phyloP scores from a whole-genome alignment of 805 yeast species.

The Starmerella floris region DNA sequence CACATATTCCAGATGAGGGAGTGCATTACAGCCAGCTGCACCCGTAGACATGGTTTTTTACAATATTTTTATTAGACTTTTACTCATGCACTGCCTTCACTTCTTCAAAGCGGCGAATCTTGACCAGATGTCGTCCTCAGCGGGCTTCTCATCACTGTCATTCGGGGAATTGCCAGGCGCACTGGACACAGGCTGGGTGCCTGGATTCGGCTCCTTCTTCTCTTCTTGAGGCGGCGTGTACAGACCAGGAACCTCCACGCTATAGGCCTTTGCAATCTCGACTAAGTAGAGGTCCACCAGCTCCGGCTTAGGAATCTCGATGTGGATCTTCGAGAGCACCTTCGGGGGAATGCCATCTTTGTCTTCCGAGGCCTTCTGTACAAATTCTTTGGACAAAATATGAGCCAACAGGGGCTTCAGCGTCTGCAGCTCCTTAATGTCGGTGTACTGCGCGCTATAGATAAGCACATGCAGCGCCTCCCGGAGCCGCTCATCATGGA shows the following conservation, averaged over 20 bases:
- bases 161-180: neutral
- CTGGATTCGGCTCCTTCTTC: neutral
- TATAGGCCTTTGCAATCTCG: constrained; percentile 72
- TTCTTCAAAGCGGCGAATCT: constrained; percentile 21
- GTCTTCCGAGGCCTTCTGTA: constrained; percentile 41
- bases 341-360: constrained; percentile 50
- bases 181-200: neutral
- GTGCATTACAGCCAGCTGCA: too few species aligned
- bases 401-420: constrained; percentile 49
- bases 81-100: too few species aligned
- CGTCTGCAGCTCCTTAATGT: constrained; percentile 53
- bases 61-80: too few species aligned
- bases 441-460: constrained; percentile 58
- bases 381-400: constrained; percentile 59
- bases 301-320: constrained; percentile 51
- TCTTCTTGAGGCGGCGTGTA: constrained; percentile 15
- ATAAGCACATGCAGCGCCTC: constrained; percentile 66
- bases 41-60: too few species aligned
- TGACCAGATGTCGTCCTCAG: constrained; percentile 20
- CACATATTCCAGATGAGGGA: too few species aligned
- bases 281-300: constrained; percentile 56
- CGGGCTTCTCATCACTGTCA: neutral
- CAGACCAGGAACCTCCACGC: constrained; percentile 53
- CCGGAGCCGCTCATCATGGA: constrained; percentile 30
- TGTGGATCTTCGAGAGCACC: constrained; percentile 46